Base-by-base conservation (phyloP, 352 stramenopile genomes). In the Pythium rishiriense region DNA sequence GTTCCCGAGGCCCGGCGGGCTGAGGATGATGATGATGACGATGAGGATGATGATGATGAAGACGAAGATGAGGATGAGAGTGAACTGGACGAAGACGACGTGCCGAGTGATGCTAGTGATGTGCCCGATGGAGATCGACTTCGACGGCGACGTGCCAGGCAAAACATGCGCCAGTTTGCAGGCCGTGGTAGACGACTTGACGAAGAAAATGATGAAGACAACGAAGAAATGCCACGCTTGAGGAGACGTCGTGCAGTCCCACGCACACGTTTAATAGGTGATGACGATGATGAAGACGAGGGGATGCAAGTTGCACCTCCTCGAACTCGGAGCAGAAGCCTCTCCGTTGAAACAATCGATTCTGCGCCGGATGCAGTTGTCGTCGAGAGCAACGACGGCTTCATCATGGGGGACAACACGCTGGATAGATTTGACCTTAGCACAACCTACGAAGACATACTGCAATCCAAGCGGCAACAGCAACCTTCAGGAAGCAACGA, bases 371-470 rank as follows among this genome's bases (percentile, higher is more conserved):
- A 81, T 51, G 66, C 22, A 14, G 83, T 92, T 19, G 78, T 93
- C 8, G 80, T 93, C 5, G 87, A 94, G 64, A 91, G 79, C 15
- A 93, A 91, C 47, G 84, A 96, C 59, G 86, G 84, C 0, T 78
- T 93, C 35, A 87, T 92, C 62, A 87, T 95, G 73, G 79, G 74
- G 3, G 81, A 90, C 51, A 96, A 94, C 50, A 83, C 91, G 29
- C 61, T 87, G 14, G 87, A 96, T 74, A 78, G 79, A 48, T 96
- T 96, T 57, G 87, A 96, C 73, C 56, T 58, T 17, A 78, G 12
- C 5, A 72, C 81, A 26, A 86, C 83, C 8, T 96, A 92, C 50
- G 70, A 68, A 17, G 33, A 87, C 48, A 83, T 96, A 70, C 69
- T 94, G 14, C 72, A 83, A 31, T 52, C 58, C 3, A 91, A 88